Percentiles rank a stretch among this genome's conserved stretches.
Evolutionary conservation across 345 rosid species (phyloP).

Genomic region (Physaria fendleri): DNA sequence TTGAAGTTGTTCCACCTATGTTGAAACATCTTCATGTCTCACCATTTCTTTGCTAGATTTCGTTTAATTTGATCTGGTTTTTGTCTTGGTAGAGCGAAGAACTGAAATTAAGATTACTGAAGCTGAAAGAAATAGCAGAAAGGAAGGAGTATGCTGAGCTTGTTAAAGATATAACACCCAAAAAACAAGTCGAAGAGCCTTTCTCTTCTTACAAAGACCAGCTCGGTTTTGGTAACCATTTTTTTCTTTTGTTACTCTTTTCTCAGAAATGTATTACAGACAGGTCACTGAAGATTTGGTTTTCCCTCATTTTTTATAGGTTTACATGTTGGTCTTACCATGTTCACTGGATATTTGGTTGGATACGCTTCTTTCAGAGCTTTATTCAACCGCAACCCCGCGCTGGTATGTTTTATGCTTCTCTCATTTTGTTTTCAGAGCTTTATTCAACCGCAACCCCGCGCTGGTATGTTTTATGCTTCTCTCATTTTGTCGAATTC

Average conservation of each 20-base stretch:
- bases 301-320: slow-evolving; percentile 40
- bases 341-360: slow-evolving; percentile 94
- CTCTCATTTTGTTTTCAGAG: too few species aligned
- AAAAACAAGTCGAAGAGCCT: slow-evolving; percentile 52
- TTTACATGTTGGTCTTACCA: slow-evolving; percentile 68
- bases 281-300: neutral
- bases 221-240: slow-evolving; percentile 71
- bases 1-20: neutral
- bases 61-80: neutral
- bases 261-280: neutral
- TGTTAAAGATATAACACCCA: slow-evolving; percentile 79
- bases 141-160: slow-evolving; percentile 77
- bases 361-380: slow-evolving; percentile 85
- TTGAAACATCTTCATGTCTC: neutral
- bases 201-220: slow-evolving; percentile 96
- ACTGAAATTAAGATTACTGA: slow-evolving; percentile 53
- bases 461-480: slow-evolving; percentile 45
- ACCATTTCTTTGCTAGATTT: neutral
- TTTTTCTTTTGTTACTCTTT: neutral
- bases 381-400: slow-evolving; percentile 60
- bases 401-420: slow-evolving; percentile 42
- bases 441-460: slow-evolving; percentile 63
- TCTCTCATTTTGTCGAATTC: neutral
- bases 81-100: slow-evolving; percentile 54
- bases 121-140: slow-evolving; percentile 72